These are phyloP conservation scores for Beta macrorhiza DNA, from an alignment of 179 eudicot genomes.

Conservation along the genomic window DNA sequence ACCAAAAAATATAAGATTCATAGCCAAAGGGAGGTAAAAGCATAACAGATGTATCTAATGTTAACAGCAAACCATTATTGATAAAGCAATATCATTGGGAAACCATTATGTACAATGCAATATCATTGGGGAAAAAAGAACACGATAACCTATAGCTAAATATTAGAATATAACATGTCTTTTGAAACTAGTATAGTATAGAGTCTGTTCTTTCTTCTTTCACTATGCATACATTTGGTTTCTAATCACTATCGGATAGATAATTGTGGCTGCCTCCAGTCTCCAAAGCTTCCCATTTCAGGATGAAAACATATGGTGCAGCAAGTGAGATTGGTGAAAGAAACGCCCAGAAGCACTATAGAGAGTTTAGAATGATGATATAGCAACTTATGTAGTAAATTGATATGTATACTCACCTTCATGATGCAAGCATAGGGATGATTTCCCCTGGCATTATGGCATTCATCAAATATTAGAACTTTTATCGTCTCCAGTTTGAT, in stretches of 20 bases:
- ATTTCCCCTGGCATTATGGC: constrained; percentile 84
- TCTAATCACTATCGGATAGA: background rate
- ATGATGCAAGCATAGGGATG: constrained; percentile 76
- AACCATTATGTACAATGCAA: no score
- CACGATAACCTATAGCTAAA: background rate
- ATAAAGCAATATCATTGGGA: background rate
- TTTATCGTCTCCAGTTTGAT: constrained; percentile 58
- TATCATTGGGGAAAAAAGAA: background rate
- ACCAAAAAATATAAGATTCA: background rate
- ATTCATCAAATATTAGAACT: constrained; percentile 85
- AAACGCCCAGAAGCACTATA: background rate
- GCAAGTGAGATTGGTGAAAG: background rate
- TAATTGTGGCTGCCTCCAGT: background rate
- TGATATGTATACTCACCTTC: constrained; percentile 47
- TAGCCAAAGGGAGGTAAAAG: background rate
- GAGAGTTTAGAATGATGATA: background rate
- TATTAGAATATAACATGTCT: background rate
- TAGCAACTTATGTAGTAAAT: background rate
- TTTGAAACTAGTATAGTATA: background rate
- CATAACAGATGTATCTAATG: background rate
- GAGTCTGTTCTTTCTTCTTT: background rate
- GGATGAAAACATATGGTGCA: background rate
- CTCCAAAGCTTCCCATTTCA: background rate
- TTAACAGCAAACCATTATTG: background rate
- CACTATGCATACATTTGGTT: background rate